Base-by-base conservation (phyloP, 192 early-diverging fungal genomes). In the Physocladia obscura region DNA sequence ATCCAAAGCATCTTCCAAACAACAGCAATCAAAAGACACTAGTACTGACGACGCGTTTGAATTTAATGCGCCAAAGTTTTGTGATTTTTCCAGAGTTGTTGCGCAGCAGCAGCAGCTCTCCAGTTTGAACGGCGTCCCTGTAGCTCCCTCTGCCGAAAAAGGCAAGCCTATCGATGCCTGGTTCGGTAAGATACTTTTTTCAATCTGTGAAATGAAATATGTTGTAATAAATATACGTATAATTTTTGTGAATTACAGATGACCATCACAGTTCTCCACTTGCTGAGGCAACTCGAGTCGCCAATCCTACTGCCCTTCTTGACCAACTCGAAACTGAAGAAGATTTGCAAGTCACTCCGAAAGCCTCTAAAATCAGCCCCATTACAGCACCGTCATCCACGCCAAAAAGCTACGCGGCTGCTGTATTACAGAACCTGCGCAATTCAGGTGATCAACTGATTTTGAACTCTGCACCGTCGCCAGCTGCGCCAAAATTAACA, bases 151-250 rank as follows among this genome's bases (percentile, higher is more conserved):
- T n/a, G 40, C 40, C 40, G 40, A 44, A 44, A n/a, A 8, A 13
- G 8, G 11, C 40, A 44, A 44, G 40, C 40, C 40, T n/a, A 27
- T 17, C 34, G 59, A 62, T 8, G 59, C 59, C 13, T 62, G 59
- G 59, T 62, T 62, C 44, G 59, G 59, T 62, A 58, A 58, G 11
- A 26, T 15, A 21, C 8, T 44, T 44, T 44, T n/a, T 44, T 44
- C 40, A 8, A 8, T 44, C n/a, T n/a, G 40, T 44, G 40, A n/a
- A 44, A n/a, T n/a, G n/a, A n/a, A n/a, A n/a, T n/a, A n/a, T n/a
- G n/a, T n/a, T n/a, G n/a, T n/a, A n/a, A n/a, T n/a, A 44, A 44
- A 44, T n/a, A 13, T 13, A 44, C 40, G 40, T n/a, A n/a, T 44
- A 13, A 13, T n/a, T 44, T 44, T 44, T n/a, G n/a, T n/a, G n/a